Evolutionary conservation across 352 stramenopile genomes (phyloP).

Genomic region (Phytophthora constricta): DNA sequence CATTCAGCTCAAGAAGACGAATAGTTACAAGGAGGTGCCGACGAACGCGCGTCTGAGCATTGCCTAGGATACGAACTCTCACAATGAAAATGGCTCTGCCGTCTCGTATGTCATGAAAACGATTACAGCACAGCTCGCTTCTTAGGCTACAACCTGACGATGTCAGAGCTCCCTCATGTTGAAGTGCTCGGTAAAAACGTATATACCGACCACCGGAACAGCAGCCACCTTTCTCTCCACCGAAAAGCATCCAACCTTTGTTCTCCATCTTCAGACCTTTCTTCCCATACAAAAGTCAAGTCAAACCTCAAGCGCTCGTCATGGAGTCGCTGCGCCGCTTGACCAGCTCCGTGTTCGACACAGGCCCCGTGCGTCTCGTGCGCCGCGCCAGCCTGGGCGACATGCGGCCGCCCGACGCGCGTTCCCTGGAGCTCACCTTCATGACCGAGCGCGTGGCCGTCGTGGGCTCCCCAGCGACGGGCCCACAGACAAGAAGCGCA

Average conservation of each 20-base stretch:
- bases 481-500: slow-evolving; percentile 74
- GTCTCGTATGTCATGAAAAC: too few species aligned
- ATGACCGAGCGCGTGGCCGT: slow-evolving; percentile 76
- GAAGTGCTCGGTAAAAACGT: not conserved
- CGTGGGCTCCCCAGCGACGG: slow-evolving; percentile 57
- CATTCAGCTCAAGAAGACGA: slow-evolving; percentile 12
- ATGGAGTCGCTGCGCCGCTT: slow-evolving; percentile 83
- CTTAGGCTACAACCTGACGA: too few species aligned
- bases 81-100: too few species aligned
- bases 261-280: too few species aligned
- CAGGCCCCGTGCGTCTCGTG: slow-evolving; percentile 40
- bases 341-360: slow-evolving; percentile 75
- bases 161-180: slow-evolving; percentile 1
- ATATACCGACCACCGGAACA: not conserved
- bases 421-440: slow-evolving; percentile 73
- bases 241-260: not conserved
- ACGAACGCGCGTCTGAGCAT: not conserved
- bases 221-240: too few species aligned
- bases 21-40: slow-evolving; percentile 24
- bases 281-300: too few species aligned
- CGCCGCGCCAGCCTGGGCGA: slow-evolving; percentile 46
- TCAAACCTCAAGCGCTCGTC: too few species aligned
- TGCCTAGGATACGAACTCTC: too few species aligned
- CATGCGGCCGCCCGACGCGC: slow-evolving; percentile 31
- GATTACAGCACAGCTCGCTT: too few species aligned